Evolutionary conservation across 2,329 filamentous ascomycete species (phyloP).

Genomic region (Diatrype stigma): DNA sequence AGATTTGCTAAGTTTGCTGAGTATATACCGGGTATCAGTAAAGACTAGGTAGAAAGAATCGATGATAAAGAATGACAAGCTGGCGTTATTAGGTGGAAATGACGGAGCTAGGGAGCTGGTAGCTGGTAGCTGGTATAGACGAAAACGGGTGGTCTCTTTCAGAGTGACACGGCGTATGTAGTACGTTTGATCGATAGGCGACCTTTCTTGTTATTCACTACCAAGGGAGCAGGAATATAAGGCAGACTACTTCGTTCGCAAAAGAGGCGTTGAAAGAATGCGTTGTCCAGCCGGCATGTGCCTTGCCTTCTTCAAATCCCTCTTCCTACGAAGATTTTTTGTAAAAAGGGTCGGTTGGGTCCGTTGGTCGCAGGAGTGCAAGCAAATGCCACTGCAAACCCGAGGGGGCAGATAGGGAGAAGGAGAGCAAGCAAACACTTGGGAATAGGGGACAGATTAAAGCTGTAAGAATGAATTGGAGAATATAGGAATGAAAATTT

Average conservation of each 20-base stretch:
- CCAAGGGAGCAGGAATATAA: not conserved
- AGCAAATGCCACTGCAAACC: constrained; percentile 47
- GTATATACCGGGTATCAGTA: not conserved
- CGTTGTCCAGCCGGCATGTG: constrained; percentile 1
- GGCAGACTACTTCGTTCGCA: constrained; percentile 9
- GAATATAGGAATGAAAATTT: constrained; percentile 25
- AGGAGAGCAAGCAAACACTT: constrained; percentile 10
- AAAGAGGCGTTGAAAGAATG: constrained; percentile 1
- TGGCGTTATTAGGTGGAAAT: constrained; percentile 5
- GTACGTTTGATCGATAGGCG: constrained; percentile 3
- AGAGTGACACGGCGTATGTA: constrained; percentile 12
- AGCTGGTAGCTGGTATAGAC: not conserved
- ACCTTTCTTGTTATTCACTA: not conserved
- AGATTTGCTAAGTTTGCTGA: not conserved
- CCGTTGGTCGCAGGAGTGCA: constrained; percentile 41
- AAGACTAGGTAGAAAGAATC: too few species aligned
- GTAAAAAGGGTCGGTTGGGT: not conserved
- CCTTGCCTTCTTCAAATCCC: constrained; percentile 11
- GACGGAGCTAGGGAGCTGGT: not conserved
- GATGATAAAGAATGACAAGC: constrained; percentile 8
- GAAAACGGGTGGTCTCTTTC: not conserved
- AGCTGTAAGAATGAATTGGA: not conserved
- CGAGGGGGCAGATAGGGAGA: constrained; percentile 11
- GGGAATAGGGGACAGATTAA: constrained; percentile 6
- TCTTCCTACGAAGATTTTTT: constrained; percentile 7